Base-by-base conservation (phyloP, 108 stramenopile species). In the Pseudonitzschia multistriata region DNA sequence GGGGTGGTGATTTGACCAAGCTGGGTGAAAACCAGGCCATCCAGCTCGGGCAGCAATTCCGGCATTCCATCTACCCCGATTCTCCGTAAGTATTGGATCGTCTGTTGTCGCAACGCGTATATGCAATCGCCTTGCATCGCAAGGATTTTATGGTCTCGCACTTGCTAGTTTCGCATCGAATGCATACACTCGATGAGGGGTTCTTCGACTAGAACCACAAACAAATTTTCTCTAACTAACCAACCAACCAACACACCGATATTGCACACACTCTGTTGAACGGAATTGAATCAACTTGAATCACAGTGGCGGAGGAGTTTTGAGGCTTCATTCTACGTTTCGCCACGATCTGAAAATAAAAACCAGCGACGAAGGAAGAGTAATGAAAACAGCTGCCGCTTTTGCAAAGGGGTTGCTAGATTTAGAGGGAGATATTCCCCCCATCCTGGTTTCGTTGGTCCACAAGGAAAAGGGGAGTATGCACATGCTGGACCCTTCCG, bases 331-430 rank as follows among this genome's bases (percentile, higher is more conserved):
- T 78, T 94, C 97, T 31, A 98, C 99, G 3, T 98, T 98, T 75
- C 88, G 99, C 8, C 99, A 99, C 86, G 99, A 99, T 74, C 68
- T 98, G 37, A 99, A 99, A 72, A 98, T 99, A 62, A 97, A 96
- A 62, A 96, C 97, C 0, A 90, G 89, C 19, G 97, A 98, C 70
- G 99, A 99, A 81, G 99, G 99, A 0, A 70, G 99, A 3, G 99
- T 99, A 1, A 98, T 98, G 96, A 98, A 98, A 68, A 99, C 99
- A 53, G 99, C 97, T 0, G 98, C 99, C 29, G 95, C 95, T 14
- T 96, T 96, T 78, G 86, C 97, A 39, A 87, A 98, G 79, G 98
- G 98, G 19, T 70, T 99, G 72, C 77, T 99, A 8, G 97, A 96
- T 79, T 77, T 99, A 15, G 97, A 98, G 77, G 99, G 99, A 19